A percentile compares a stretch with the other conserved stretches of the same genome.
phyloP scores from a whole-genome alignment of 2,329 filamentous ascomycete species.

The Pseudocercospora crystallina region DNA sequence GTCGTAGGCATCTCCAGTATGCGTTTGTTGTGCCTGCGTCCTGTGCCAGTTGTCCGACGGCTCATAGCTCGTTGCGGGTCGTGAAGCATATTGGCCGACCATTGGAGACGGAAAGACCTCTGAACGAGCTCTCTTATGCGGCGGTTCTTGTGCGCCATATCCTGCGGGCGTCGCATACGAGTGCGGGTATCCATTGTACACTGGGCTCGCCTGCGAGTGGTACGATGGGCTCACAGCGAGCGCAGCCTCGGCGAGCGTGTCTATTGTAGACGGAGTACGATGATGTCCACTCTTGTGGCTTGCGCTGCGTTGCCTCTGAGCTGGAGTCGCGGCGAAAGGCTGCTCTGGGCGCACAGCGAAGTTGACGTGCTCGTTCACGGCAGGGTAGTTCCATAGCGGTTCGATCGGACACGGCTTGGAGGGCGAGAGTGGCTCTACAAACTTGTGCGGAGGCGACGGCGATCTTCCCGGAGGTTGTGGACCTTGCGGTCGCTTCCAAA shows the following conservation, averaged over 20 bases:
- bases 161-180: constrained; percentile 23
- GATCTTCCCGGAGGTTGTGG: constrained; percentile 26
- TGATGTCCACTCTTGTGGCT: constrained; percentile 29
- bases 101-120: constrained; percentile 53
- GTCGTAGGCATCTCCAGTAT: constrained; percentile 25
- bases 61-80: constrained; percentile 51
- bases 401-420: constrained; percentile 30
- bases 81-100: constrained; percentile 38
- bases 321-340: constrained; percentile 20
- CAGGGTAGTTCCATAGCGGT: constrained; percentile 37
- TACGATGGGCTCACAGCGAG: constrained; percentile 40
- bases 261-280: constrained; percentile 41
- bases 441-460: constrained; percentile 34
- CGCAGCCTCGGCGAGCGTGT: constrained; percentile 46
- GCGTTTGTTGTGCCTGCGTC: constrained; percentile 12
- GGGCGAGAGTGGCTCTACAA: constrained; percentile 38
- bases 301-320: constrained; percentile 15
- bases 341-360: constrained; percentile 24
- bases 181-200: constrained; percentile 23
- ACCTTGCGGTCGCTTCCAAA: neutral
- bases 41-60: constrained; percentile 32
- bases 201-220: constrained; percentile 14
- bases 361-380: constrained; percentile 28
- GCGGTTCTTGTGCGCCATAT: constrained; percentile 46
- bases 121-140: constrained; percentile 61